Percentiles rank a stretch among this genome's conserved stretches.
phyloP scores from a whole-genome alignment of 371 early-diverging fungal species.

The Zopfochytrium polystomum region DNA sequence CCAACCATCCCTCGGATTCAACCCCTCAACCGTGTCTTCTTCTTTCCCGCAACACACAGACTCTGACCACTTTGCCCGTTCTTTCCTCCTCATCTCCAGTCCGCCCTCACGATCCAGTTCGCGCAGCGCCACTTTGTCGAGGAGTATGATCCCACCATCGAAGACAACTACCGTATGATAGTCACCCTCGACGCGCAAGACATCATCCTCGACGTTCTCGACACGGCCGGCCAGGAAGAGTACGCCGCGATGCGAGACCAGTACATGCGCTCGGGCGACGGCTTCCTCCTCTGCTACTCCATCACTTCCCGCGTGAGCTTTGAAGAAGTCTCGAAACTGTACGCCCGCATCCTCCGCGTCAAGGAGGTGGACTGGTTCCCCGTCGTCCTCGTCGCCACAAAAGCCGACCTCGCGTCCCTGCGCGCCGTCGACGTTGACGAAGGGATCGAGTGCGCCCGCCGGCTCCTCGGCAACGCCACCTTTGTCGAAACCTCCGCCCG shows the following conservation, averaged over 20 bases:
- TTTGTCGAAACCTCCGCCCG: slow-evolving; percentile 93
- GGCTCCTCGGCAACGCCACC: slow-evolving; percentile 64
- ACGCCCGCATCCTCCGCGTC: slow-evolving; percentile 76
- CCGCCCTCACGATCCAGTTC: slow-evolving; percentile 88
- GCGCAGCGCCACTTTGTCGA: slow-evolving; percentile 89
- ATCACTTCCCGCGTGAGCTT: slow-evolving; percentile 74
- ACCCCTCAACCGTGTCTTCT: too few relatives aligned
- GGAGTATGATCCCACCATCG: slow-evolving; percentile 87
- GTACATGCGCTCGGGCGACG: slow-evolving; percentile 86
- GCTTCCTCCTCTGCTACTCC: slow-evolving; percentile 76
- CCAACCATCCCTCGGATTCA: too few relatives aligned
- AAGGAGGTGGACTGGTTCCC: slow-evolving; percentile 83
- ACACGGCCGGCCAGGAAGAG: too few relatives aligned
- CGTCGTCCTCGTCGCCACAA: slow-evolving; percentile 91
- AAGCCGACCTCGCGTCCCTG: slow-evolving; percentile 82
- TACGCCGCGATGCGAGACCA: slow-evolving; percentile 77
- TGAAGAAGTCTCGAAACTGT: slow-evolving; percentile 72
- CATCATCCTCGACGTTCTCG: slow-evolving; percentile 82
- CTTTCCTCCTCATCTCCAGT: too few relatives aligned
- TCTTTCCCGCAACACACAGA: too few relatives aligned
- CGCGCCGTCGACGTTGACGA: slow-evolving; percentile 69
- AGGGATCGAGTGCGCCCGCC: slow-evolving; percentile 79
- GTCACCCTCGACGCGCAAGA: slow-evolving; percentile 81
- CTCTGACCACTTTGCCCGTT: too few relatives aligned
- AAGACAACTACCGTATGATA: slow-evolving; percentile 88